A percentile compares a stretch with the other conserved stretches of the same genome.
Conservation (phyloP, 208 protist genomes). For the Acanthamoeba royreba region DNA sequence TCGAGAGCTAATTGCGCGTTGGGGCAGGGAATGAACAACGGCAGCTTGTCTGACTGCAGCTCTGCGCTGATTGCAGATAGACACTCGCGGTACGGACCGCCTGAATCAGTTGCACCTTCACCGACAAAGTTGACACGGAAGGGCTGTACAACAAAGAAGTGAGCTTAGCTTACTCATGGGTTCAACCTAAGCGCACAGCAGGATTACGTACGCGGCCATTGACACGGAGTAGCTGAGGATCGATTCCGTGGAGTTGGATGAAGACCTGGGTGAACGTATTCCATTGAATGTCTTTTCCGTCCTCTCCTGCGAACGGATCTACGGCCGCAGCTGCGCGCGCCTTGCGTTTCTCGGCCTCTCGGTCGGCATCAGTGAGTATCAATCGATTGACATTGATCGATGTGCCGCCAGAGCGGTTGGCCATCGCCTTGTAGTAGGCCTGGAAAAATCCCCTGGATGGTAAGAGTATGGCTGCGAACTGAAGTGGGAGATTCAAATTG, state of each 20-base stretch:
- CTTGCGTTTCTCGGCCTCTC: neutral
- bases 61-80: slow-evolving; percentile 48
- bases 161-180: neutral
- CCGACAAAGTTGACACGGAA: slow-evolving; percentile 7
- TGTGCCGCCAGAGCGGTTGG: neutral
- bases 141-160: neutral
- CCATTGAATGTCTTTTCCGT: slow-evolving; percentile 12
- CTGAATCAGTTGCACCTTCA: slow-evolving; percentile 50
- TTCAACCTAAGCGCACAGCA: neutral
- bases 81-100: slow-evolving; percentile 54
- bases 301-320: neutral
- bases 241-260: neutral
- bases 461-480: neutral
- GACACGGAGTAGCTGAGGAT: neutral
- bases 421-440: neutral
- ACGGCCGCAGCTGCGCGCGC: neutral
- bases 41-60: slow-evolving; percentile 37
- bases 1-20: slow-evolving; percentile 47
- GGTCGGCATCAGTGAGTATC: neutral
- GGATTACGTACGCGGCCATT: neutral
- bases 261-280: slow-evolving; percentile 30
- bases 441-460: neutral
- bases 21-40: slow-evolving; percentile 60
- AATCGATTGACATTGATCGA: neutral
- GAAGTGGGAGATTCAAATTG: neutral